Evolutionary conservation across 1,284 basidiomycete species (phyloP), one percentile per base, ranked within the genome.

Genomic region (Ganoderma boninense): DNA sequence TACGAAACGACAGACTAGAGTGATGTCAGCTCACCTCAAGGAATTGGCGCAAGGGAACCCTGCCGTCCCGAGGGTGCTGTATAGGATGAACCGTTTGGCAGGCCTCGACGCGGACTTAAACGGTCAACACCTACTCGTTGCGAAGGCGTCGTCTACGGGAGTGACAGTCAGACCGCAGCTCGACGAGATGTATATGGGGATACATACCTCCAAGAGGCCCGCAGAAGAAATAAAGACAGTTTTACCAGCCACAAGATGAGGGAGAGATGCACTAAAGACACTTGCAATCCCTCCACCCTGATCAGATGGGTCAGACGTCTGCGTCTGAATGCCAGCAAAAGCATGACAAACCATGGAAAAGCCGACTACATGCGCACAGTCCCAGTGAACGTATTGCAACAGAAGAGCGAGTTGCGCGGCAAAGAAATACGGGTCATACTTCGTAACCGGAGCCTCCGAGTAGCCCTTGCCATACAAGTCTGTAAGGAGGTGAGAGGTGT

Each of bases 401-500:
- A 95, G 84, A 2, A 94, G 85, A 0, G 93, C 92, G 10, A 95
- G 89, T 77, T 95, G 92, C 0, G 87, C 89, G 0, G 88, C 87
- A 78, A 92, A 92, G 4, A 95, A 81, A 2, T 83, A 81, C 1
- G 86, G 80, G 71, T 91, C 84, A 76, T 92, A 92, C 2, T 83
- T 84, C 4, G 85, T 85, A 43, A 88, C 83, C 0, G 92, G 92
- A 1, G 92, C 92, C 73, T 93, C 92, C 0, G 91, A 92, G 78
- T 95, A 95, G 7, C 93, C 93, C 62, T 93, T 87, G 20, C 93
- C 93, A 71, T 93, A 94, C 26, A 94, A 82, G 81, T 95, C 93
- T 93, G 72, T 16, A 13, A n/a, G 26, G 38, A 40, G 32, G 49
- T 38, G 18, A 61, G 32, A 20, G 23, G 29, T 13, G 42, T 5